phyloP scores from a whole-genome alignment of 306 rosid genomes.

The Sindora glabra region DNA sequence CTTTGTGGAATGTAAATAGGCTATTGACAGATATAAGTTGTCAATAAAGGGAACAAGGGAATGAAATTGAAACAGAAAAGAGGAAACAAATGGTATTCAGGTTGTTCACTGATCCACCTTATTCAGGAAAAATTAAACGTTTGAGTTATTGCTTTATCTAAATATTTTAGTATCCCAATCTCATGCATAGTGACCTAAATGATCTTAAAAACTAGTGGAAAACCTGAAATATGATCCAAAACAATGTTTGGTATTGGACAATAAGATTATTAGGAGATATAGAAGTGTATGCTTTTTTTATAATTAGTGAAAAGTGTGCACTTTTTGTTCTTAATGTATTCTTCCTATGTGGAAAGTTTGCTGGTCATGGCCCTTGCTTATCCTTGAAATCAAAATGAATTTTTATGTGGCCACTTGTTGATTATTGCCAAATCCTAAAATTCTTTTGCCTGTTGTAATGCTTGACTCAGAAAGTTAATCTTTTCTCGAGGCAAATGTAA shows the following conservation, averaged over 20 bases:
- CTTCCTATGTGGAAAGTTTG: background rate
- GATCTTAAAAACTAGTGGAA: background rate
- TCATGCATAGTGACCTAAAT: background rate
- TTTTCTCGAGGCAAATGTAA: conserved; percentile 9
- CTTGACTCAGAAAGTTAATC: too few relatives aligned
- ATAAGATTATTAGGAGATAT: background rate
- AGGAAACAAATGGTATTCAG: too few relatives aligned
- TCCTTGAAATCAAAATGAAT: background rate
- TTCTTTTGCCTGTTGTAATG: too few relatives aligned
- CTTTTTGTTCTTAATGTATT: too few relatives aligned
- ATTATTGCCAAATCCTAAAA: too few relatives aligned
- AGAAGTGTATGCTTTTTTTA: background rate
- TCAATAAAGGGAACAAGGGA: too few relatives aligned
- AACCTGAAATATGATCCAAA: background rate
- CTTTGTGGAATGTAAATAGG: too few relatives aligned
- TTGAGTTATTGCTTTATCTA: background rate
- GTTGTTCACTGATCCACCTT: background rate
- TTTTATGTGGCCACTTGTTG: too few relatives aligned
- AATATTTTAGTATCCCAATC: conserved; percentile 1
- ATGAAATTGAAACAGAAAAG: too few relatives aligned
- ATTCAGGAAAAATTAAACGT: background rate
- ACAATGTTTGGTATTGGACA: background rate
- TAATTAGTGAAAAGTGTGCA: background rate
- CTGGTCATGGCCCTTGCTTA: background rate
- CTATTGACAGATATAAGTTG: too few relatives aligned